Base-by-base conservation (phyloP, 176 grass and related monocot species). In the Carex littledalei region DNA sequence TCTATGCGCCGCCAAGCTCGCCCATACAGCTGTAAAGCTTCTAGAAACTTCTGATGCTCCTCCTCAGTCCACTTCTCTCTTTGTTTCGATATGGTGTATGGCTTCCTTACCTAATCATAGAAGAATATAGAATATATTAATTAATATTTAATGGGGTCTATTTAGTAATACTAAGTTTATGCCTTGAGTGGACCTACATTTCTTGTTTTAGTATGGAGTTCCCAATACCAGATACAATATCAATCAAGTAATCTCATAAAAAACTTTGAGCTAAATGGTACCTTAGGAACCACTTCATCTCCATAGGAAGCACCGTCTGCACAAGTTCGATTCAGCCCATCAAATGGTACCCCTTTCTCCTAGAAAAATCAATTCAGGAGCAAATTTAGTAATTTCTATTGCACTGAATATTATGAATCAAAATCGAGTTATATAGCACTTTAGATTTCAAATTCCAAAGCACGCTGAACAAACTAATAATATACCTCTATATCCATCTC, bases 21-120 rank as follows among this genome's bases (percentile, higher is more conserved):
- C 1, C 95, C 95, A 41, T 91, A 93, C 20, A 98, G 71, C 85
- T 88, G 91, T 65, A 98, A 63, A 35, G 95, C 95, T 84, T 94
- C 92, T 61, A 98, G 54, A 81, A 98, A 98, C 86, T 90, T 98
- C 1, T 88, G 86, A 0, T 98, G 95, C 68, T 98, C 95, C 72
- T 98, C 86, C 18, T 94, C 93, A 20, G 92, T 93, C 95, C 95
- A 98, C 84, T 89, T 98, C 85, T 98, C 95, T 68, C 95, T 52
- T 86, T 93, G 93, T 81, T 98, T 98, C 1, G 95, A 86, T 86
- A 92, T 93, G 1, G 88, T 95, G 64, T 98, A 98, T 9, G 93
- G 95, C 79, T 98, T 98, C 84, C 95, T 84, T 59, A 85, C 86
- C 95, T 98, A 79, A 32, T 81, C 16, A 45, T 43, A 81, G 31